Evolutionary conservation across 805 yeast species (phyloP).

Genomic region (Metschnikowia lachancei): DNA sequence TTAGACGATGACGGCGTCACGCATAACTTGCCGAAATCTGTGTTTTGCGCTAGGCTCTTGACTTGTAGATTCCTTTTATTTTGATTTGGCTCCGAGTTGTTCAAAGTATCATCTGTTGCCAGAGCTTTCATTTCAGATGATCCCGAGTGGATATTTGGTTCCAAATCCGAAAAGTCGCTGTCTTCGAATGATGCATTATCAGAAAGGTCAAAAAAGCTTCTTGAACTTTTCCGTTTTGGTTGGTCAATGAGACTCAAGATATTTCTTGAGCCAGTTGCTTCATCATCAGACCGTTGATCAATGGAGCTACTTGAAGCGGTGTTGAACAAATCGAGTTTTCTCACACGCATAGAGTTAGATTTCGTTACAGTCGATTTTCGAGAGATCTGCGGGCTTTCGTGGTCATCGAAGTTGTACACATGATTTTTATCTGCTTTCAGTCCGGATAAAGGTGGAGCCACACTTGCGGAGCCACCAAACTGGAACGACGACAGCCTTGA

Average conservation of each 20-base stretch:
- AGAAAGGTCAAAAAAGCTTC: neutral
- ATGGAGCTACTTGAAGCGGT: neutral
- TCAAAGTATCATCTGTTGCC: neutral
- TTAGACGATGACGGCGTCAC: conserved; percentile 8
- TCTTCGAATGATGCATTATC: neutral
- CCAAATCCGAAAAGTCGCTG: conserved; percentile 1
- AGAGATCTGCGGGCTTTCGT: conserved; percentile 29
- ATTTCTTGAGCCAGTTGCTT: neutral
- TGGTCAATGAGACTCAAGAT: neutral
- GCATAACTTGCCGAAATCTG: conserved; percentile 37
- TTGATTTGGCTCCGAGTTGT: neutral
- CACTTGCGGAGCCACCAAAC: neutral
- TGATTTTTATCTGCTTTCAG: conserved; percentile 22
- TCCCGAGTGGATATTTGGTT: neutral
- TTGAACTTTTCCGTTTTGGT: neutral
- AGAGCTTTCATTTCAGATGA: neutral
- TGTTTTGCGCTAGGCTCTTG: conserved; percentile 31
- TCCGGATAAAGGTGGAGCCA: conserved; percentile 2
- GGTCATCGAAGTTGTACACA: conserved; percentile 34
- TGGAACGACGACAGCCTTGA: conserved; percentile 2
- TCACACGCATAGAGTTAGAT: conserved; percentile 40
- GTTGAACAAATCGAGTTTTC: conserved; percentile 38
- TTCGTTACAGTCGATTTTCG: conserved; percentile 41
- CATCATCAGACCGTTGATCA: neutral
- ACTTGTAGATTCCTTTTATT: conserved; percentile 9